Conservation (phyloP, 2,329 filamentous ascomycete genomes). For the Colletotrichum sp. region DNA sequence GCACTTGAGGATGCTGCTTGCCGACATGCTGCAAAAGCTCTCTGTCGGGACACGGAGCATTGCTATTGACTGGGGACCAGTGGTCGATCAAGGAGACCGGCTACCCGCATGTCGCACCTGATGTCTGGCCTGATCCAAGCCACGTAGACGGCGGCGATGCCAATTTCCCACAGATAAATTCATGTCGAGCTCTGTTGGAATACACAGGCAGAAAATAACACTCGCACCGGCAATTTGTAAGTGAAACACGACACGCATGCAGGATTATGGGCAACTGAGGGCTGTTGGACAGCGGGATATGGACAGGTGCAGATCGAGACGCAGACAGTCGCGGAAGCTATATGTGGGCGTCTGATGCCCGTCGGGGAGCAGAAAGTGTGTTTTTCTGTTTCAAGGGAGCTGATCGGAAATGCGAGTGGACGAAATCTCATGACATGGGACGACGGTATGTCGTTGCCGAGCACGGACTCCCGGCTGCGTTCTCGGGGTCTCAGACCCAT, state of each 20-base stretch:
- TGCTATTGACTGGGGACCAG: background rate
- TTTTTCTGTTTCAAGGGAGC: constrained; percentile 5
- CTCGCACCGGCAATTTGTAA: background rate
- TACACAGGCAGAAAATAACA: background rate
- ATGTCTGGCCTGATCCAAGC: background rate
- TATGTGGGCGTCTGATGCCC: background rate
- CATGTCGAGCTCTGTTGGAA: background rate
- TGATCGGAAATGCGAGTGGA: background rate
- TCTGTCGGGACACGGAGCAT: background rate
- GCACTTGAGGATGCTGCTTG: background rate
- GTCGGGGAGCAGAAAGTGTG: background rate
- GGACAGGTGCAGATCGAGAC: background rate
- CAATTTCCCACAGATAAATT: background rate
- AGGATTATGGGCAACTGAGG: background rate
- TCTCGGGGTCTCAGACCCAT: background rate
- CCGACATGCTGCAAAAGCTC: background rate
- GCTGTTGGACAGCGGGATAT: background rate
- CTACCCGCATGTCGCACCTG: background rate
- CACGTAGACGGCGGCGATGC: background rate
- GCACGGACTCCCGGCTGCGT: background rate
- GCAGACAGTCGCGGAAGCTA: background rate
- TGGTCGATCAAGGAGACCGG: background rate
- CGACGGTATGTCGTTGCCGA: background rate
- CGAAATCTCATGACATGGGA: background rate
- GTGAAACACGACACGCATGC: background rate